Conservation (phyloP, 2,329 filamentous ascomycete genomes). For the Neonectria hederae region DNA sequence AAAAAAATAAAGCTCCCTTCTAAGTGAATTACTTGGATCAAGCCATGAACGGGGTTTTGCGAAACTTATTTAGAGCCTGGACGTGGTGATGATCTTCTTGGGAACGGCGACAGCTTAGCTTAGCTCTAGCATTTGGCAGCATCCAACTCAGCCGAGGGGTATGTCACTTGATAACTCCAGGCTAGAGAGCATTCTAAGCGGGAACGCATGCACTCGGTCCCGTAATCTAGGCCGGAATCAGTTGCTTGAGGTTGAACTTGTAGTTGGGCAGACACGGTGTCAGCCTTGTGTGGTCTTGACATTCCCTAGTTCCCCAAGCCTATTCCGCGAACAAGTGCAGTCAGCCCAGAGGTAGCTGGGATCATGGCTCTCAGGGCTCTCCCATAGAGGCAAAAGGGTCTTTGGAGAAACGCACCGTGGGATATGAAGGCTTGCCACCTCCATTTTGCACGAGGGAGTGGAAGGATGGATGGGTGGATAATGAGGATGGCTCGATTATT, state of each 20-base stretch:
- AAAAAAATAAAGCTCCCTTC: no score
- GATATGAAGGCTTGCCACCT: background rate
- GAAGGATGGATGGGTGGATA: background rate
- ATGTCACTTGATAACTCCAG: background rate
- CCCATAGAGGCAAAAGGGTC: background rate
- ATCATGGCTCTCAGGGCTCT: background rate
- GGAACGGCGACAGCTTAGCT: background rate
- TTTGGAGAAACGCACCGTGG: background rate
- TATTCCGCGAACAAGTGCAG: background rate
- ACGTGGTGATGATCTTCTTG: background rate
- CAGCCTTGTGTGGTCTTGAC: slow-evolving; percentile 8
- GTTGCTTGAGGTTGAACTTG: background rate
- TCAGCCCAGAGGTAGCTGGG: background rate
- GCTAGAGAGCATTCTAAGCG: background rate
- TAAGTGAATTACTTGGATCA: no score
- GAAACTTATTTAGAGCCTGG: background rate
- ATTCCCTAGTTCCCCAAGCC: background rate
- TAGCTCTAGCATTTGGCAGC: background rate
- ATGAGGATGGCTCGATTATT: no score
- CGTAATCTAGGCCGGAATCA: background rate
- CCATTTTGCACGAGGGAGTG: background rate
- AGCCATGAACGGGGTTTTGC: background rate
- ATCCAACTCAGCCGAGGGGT: background rate
- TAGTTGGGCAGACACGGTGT: background rate
- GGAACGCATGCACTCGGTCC: background rate